phyloP scores from a whole-genome alignment of 1,284 basidiomycete genomes.

The Somion occarium region DNA sequence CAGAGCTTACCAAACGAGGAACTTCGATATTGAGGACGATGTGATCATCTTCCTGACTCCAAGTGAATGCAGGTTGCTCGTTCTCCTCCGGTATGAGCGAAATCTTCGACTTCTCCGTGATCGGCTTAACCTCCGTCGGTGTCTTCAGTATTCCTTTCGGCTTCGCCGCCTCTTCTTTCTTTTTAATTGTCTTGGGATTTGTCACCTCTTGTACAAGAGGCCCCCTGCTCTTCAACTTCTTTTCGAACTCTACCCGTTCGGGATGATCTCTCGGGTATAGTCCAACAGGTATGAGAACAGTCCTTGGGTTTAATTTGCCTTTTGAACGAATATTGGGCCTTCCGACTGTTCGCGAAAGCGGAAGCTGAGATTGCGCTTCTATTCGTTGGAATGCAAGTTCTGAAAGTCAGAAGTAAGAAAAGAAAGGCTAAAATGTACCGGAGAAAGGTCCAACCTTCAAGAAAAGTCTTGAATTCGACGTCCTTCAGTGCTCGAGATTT shows the following conservation, averaged over 20 bases:
- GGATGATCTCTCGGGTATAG: constrained; percentile 30
- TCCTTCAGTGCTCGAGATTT: constrained; percentile 55
- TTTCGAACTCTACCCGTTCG: constrained; percentile 13
- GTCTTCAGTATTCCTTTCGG: constrained; percentile 38
- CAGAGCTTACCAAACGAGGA: not conserved
- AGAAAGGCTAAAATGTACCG: too few species aligned
- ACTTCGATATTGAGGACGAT: constrained; percentile 38
- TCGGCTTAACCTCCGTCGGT: not conserved
- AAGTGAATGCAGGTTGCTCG: constrained; percentile 40
- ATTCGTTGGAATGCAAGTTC: constrained; percentile 66
- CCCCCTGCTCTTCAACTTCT: not conserved
- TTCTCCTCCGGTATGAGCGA: not conserved
- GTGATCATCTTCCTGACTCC: constrained; percentile 28
- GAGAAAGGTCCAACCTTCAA: constrained; percentile 54
- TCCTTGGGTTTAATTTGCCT: constrained; percentile 54
- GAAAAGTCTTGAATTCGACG: constrained; percentile 58
- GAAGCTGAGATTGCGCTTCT: constrained; percentile 51
- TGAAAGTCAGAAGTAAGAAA: constrained; percentile 23
- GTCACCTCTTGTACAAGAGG: not conserved
- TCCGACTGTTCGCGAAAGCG: constrained; percentile 58
- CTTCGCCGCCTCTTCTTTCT: constrained; percentile 1
- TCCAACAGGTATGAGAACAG: constrained; percentile 44
- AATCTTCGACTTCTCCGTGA: constrained; percentile 8
- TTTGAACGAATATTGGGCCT: constrained; percentile 70
- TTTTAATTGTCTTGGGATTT: too few species aligned